phyloP scores from a whole-genome alignment of 352 stramenopile species.

The Globisporangium cederbergense region DNA sequence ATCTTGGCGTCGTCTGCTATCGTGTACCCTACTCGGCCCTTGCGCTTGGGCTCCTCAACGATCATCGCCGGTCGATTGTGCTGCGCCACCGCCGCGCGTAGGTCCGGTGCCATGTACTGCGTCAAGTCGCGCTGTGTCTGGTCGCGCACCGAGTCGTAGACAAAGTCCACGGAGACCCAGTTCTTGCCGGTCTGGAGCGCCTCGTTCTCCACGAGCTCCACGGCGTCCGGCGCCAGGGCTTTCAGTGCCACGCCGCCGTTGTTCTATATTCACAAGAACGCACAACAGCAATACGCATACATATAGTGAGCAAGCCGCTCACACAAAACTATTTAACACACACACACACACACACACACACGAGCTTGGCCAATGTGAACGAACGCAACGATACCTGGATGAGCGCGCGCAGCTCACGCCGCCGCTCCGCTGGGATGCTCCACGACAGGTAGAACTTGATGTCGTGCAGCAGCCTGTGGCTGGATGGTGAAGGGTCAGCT shows the following conservation, averaged over 20 bases:
- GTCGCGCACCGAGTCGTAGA: conserved; percentile 42
- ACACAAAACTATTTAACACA: background rate
- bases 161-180: conserved; percentile 45
- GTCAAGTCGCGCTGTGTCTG: conserved; percentile 25
- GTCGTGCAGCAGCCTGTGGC: background rate
- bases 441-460: conserved; percentile 15
- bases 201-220: conserved; percentile 42
- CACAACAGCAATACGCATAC: background rate
- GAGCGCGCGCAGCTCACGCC: conserved; percentile 2
- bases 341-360: background rate
- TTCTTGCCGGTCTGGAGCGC: conserved; percentile 22
- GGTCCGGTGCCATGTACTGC: conserved; percentile 30
- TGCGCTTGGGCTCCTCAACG: conserved; percentile 8
- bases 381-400: conserved; percentile 10
- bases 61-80: background rate
- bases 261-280: background rate
- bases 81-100: background rate
- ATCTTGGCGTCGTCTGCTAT: conserved; percentile 42
- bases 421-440: background rate
- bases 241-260: conserved; percentile 34
- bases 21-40: conserved; percentile 27
- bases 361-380: background rate
- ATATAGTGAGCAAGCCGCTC: background rate
- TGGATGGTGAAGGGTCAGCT: background rate
- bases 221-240: background rate